Evolutionary conservation across 169 alveolate genomes (phyloP).

Genomic region (Plasmodium gonderi): DNA sequence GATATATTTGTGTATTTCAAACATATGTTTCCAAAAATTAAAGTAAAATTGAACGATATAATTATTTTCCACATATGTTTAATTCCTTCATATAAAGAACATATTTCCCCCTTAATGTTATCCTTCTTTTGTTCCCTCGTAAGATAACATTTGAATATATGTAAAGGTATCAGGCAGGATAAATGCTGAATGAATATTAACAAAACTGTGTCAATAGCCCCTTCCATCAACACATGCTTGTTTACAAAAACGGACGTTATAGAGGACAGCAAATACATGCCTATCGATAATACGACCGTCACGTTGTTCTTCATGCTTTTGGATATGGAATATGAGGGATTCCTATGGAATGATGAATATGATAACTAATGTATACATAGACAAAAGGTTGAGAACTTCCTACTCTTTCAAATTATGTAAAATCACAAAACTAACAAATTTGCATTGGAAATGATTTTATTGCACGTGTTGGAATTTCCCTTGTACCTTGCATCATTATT

Average conservation of each 20-base stretch:
- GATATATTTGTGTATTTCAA: slow-evolving; percentile 57
- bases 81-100: slow-evolving; percentile 42
- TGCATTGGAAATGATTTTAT: neutral
- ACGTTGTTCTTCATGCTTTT: neutral
- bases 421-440: neutral
- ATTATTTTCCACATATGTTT: slow-evolving; percentile 48
- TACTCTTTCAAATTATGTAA: neutral
- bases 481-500: neutral
- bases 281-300: slow-evolving; percentile 15
- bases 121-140: neutral
- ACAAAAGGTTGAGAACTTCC: neutral
- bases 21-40: slow-evolving; percentile 53
- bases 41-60: slow-evolving; percentile 47
- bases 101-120: neutral
- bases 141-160: slow-evolving; percentile 16
- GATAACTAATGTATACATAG: neutral
- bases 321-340: neutral
- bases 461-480: neutral
- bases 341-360: neutral
- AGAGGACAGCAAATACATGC: slow-evolving; percentile 34
- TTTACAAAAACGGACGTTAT: slow-evolving; percentile 57
- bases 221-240: slow-evolving; percentile 44
- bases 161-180: slow-evolving; percentile 27
- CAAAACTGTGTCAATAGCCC: slow-evolving; percentile 13
- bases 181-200: slow-evolving; percentile 45